These are phyloP conservation scores for Byssothecium circinans DNA, from an alignment of 2,329 filamentous ascomycete genomes.

Conservation along the genomic window DNA sequence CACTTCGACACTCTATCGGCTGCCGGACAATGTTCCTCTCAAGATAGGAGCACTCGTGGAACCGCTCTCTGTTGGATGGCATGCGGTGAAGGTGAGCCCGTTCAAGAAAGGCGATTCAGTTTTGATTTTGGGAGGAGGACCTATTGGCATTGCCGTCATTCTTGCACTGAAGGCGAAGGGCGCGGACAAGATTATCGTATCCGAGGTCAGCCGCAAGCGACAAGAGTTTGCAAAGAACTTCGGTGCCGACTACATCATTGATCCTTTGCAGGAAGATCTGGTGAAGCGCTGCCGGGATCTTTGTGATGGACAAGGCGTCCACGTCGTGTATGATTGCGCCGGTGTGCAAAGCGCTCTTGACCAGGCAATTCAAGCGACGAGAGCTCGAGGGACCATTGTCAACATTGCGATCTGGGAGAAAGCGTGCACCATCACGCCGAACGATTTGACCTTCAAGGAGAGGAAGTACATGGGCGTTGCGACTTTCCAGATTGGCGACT, in stretches of 20 bases:
- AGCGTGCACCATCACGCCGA: conserved; percentile 52
- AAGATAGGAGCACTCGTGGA: conserved; percentile 58
- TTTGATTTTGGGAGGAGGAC: conserved; percentile 51
- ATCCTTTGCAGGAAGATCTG: conserved; percentile 54
- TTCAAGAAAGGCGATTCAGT: conserved; percentile 52
- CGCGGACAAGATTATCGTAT: conserved; percentile 55
- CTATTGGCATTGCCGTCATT: conserved; percentile 44
- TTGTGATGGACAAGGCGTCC: conserved; percentile 50
- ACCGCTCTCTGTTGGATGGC: conserved; percentile 59
- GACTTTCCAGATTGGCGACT: conserved; percentile 56
- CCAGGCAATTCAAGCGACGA: conserved; percentile 51
- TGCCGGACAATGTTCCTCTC: conserved; percentile 55
- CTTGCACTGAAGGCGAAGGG: conserved; percentile 50
- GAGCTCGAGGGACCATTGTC: conserved; percentile 55
- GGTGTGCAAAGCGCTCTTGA: conserved; percentile 57
- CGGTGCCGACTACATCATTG: conserved; percentile 55
- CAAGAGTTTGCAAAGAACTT: conserved; percentile 55
- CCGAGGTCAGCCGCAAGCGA: conserved; percentile 52
- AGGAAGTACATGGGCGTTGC: conserved; percentile 56
- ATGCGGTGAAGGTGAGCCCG: conserved; percentile 55
- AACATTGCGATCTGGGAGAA: conserved; percentile 62
- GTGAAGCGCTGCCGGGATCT: conserved; percentile 48
- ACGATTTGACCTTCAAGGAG: conserved; percentile 57
- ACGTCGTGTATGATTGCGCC: conserved; percentile 57
- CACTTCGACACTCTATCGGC: conserved; percentile 48